Evolutionary conservation across 2,329 filamentous ascomycete genomes (phyloP).

Genomic region (Fusarium piperis): DNA sequence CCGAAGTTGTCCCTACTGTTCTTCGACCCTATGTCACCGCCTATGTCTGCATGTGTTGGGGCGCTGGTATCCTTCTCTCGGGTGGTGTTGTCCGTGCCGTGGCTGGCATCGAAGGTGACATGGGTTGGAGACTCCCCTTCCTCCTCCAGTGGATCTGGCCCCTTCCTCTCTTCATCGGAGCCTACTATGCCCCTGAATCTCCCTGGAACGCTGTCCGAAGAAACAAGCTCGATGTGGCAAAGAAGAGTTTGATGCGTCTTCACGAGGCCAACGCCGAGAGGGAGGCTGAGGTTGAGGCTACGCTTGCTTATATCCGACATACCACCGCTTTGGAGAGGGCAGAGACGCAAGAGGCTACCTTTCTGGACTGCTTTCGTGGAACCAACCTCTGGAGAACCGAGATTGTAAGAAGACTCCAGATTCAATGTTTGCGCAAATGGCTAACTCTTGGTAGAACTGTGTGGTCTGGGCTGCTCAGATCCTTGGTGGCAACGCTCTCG

Average conservation of each 20-base stretch:
- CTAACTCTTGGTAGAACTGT: conserved; percentile 40
- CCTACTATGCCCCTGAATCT: conserved; percentile 44
- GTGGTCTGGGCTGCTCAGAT: conserved; percentile 53
- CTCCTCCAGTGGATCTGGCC: conserved; percentile 50
- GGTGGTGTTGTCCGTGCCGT: conserved; percentile 52
- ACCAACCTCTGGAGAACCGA: conserved; percentile 54
- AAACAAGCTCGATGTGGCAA: conserved; percentile 41
- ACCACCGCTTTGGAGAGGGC: conserved; percentile 49
- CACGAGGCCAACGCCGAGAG: conserved; percentile 33
- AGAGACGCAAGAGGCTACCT: conserved; percentile 47
- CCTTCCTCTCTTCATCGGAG: conserved; percentile 39
- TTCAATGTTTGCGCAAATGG: not conserved
- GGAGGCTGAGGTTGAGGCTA: conserved; percentile 38
- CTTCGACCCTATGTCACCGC: conserved; percentile 53
- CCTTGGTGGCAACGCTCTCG: conserved; percentile 48
- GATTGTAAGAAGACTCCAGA: conserved; percentile 30
- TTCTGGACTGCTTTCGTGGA: conserved; percentile 56
- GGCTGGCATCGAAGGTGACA: conserved; percentile 44
- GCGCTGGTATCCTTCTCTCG: conserved; percentile 54
- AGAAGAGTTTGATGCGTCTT: conserved; percentile 38
- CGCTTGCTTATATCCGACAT: conserved; percentile 17
- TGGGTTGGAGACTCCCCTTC: conserved; percentile 51
- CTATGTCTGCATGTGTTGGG: conserved; percentile 57
- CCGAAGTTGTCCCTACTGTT: conserved; percentile 48
- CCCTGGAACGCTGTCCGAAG: conserved; percentile 44